A percentile compares a stretch with the other conserved stretches of the same genome.
Evolutionary conservation across 306 rosid species (phyloP).

Genomic region (Lathyrus tuberosus): DNA sequence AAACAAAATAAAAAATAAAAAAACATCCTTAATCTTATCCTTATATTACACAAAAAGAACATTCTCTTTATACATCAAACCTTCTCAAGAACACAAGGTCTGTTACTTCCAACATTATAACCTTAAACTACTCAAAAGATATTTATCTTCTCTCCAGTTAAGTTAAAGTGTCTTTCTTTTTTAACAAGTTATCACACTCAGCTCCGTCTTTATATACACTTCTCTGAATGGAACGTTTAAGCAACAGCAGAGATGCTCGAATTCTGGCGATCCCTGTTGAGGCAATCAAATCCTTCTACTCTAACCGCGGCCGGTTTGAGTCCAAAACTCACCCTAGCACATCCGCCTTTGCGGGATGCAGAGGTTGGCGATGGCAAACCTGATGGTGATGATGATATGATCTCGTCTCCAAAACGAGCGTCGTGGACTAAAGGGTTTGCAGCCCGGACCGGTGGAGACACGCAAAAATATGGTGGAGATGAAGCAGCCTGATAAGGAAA

Average conservation of each 20-base stretch:
- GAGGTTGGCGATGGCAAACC: constrained; percentile 63
- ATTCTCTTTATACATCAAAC: constrained; percentile 51
- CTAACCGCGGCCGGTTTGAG: constrained; percentile 86
- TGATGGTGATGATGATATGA: constrained; percentile 54
- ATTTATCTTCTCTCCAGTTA: constrained; percentile 52
- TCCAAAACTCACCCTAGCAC: constrained; percentile 69
- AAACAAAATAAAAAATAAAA: not conserved
- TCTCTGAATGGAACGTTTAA: constrained; percentile 46
- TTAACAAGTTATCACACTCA: constrained; percentile 52
- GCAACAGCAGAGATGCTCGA: constrained; percentile 84
- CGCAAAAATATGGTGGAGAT: constrained; percentile 85
- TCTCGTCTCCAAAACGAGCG: constrained; percentile 71
- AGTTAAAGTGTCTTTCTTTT: constrained; percentile 45
- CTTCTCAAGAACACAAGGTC: constrained; percentile 58
- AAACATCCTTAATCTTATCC: constrained; percentile 26
- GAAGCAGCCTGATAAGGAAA: constrained; percentile 52
- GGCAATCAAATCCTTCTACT: constrained; percentile 95
- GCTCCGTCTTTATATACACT: constrained; percentile 76
- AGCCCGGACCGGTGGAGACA: constrained; percentile 83
- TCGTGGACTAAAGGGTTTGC: constrained; percentile 80
- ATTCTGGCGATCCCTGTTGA: constrained; percentile 79
- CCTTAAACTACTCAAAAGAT: constrained; percentile 49
- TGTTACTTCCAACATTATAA: constrained; percentile 41
- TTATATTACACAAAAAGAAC: constrained; percentile 51
- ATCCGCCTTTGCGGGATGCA: constrained; percentile 66